Evolutionary conservation across 495 filamentous ascomycete genomes (phyloP).

Genomic region (Penicillium goetzii): DNA sequence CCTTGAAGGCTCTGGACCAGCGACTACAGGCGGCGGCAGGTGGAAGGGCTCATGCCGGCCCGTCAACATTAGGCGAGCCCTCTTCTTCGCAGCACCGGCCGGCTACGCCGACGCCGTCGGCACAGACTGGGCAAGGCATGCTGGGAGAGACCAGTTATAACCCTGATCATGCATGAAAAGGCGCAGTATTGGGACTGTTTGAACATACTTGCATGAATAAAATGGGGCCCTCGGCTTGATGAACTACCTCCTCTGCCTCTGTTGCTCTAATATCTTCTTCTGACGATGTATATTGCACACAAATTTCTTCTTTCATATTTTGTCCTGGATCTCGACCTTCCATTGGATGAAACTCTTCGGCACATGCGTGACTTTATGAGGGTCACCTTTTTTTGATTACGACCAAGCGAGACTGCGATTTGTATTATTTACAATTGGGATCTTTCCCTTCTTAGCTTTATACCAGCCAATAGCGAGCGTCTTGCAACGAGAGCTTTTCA

Average conservation of each 20-base stretch:
- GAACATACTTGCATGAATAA: slow-evolving; percentile 19
- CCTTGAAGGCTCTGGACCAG: slow-evolving; percentile 90
- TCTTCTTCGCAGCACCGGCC: slow-evolving; percentile 47
- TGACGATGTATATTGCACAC: slow-evolving; percentile 24
- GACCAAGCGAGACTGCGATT: slow-evolving; percentile 5
- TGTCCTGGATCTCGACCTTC: slow-evolving; percentile 1
- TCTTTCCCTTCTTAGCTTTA: slow-evolving; percentile 9
- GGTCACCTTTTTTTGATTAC: not conserved
- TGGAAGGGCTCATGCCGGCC: slow-evolving; percentile 38
- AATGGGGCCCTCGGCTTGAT: slow-evolving; percentile 3
- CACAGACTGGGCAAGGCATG: slow-evolving; percentile 48
- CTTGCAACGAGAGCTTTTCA: slow-evolving; percentile 4
- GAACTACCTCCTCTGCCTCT: not conserved
- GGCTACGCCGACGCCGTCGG: slow-evolving; percentile 37
- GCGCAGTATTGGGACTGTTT: slow-evolving; percentile 12
- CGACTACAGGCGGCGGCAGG: slow-evolving; percentile 80
- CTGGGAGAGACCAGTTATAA: slow-evolving; percentile 71
- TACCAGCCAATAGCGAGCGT: slow-evolving; percentile 12
- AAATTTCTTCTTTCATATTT: slow-evolving; percentile 1
- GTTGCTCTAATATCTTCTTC: slow-evolving; percentile 7
- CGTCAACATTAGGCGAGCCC: slow-evolving; percentile 40
- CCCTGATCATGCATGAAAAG: slow-evolving; percentile 58
- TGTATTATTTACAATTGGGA: slow-evolving; percentile 8
- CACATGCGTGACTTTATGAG: slow-evolving; percentile 8
- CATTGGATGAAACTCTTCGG: not conserved